Percentiles rank a stretch among this genome's conserved stretches.
Conservation (phyloP, 2,329 filamentous ascomycete genomes). For the Cytospora chrysosperma region DNA sequence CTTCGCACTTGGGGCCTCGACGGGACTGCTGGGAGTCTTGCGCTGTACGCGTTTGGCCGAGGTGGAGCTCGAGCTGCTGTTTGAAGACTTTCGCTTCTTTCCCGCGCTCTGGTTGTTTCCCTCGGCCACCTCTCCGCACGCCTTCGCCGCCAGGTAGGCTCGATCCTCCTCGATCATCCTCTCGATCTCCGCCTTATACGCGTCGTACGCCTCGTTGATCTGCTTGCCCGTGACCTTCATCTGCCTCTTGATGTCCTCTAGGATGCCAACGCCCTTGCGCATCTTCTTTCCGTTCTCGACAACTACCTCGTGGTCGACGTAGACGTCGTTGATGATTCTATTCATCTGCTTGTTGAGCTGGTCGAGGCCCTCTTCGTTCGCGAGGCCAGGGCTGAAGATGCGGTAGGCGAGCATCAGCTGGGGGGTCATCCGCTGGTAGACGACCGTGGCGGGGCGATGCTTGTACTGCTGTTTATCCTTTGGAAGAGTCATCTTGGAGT, state of each 20-base stretch:
- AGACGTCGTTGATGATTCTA: not conserved
- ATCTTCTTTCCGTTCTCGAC: not conserved
- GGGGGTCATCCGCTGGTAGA: slow-evolving; percentile 1
- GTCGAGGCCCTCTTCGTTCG: not conserved
- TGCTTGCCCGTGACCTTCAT: not conserved
- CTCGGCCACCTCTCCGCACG: not conserved
- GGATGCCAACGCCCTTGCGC: not conserved
- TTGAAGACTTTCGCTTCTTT: not conserved
- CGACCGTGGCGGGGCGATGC: not conserved
- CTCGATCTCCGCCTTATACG: slow-evolving; percentile 12
- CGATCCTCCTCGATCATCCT: slow-evolving; percentile 4
- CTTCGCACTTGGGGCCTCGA: no score
- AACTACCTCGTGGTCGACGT: not conserved
- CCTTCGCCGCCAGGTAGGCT: not conserved
- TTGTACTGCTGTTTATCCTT: not conserved
- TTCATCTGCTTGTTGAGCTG: not conserved
- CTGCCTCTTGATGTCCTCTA: not conserved
- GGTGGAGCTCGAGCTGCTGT: not conserved
- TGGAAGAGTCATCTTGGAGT: not conserved
- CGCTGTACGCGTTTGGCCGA: not conserved
- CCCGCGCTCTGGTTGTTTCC: not conserved
- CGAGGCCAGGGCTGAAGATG: slow-evolving; percentile 14
- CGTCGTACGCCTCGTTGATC: not conserved
- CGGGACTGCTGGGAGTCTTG: not conserved
- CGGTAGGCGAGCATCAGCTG: slow-evolving; percentile 16